A percentile compares a stretch with the other conserved stretches of the same genome.
These are phyloP conservation scores for Penicillium sclerotiorum DNA, from an alignment of 2,329 filamentous ascomycete genomes.

Conservation along the genomic window DNA sequence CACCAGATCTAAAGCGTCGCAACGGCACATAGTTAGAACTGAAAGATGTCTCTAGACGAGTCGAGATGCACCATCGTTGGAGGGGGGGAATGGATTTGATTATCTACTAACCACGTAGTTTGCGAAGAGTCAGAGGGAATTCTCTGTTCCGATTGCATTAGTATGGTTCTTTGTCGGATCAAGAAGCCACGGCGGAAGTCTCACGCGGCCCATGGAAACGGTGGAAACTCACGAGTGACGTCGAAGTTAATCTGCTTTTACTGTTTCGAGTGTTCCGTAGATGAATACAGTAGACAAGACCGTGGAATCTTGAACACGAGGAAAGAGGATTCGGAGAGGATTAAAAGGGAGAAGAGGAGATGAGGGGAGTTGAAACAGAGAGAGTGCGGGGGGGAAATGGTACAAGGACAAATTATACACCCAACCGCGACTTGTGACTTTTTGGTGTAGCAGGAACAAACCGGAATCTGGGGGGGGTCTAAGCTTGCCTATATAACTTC, in stretches of 20 bases:
- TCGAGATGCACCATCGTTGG: no score
- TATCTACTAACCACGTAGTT: background rate
- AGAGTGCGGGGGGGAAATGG: conserved; percentile 3
- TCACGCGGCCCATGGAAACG: conserved; percentile 7
- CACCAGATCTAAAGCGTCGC: conserved; percentile 15
- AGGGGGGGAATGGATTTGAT: background rate
- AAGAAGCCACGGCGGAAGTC: conserved; percentile 13
- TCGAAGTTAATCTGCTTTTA: conserved; percentile 6
- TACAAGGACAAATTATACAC: no score
- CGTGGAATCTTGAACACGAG: no score
- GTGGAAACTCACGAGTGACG: conserved; percentile 24
- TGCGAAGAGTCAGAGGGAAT: background rate
- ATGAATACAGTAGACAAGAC: no score
- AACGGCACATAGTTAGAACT: background rate
- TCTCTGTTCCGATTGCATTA: conserved; percentile 2
- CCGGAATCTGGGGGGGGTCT: conserved; percentile 9
- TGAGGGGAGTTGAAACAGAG: conserved; percentile 19
- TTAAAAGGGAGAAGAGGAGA: conserved; percentile 7
- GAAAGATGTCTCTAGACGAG: background rate
- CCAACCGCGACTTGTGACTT: no score
- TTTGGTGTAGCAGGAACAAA: background rate
- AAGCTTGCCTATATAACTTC: conserved; percentile 14
- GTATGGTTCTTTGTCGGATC: conserved; percentile 12
- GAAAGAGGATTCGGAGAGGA: conserved; percentile 2
- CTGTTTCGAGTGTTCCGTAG: no score